Evolutionary conservation across 305 asterid species (phyloP), one percentile per base, ranked within the genome.

Genomic region (Euphrasia arctica): DNA sequence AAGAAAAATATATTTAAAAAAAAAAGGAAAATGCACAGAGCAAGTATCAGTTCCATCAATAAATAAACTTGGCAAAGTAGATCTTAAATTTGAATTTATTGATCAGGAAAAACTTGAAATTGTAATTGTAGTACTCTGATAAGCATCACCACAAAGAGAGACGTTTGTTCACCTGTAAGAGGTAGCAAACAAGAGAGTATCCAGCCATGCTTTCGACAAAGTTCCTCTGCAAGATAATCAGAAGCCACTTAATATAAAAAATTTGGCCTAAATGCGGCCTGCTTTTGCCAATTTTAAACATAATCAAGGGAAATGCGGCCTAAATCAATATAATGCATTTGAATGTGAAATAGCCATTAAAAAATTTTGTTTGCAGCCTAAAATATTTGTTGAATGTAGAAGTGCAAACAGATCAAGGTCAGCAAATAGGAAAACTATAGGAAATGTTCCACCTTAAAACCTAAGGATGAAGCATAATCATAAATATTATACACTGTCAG

Each of bases 141-240:
- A 15, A 66, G 12, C 39, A 58, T 58, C 22, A 29, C 9, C 48
- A 9, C 57, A 32, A 59, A 51, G 49, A 7, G 18, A 73, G 58
- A 64, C 58, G 47, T 13, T 60, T 3, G 45, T 61, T 80, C 72
- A 86, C 96, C 96, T 89, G 96, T 81, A 89, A 74, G 56, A 89
- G 91, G 79, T 89, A 89, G 82, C 97, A 89, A 72, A 89, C 97
- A 25, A 89, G 78, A 68, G 97, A 89, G 78, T 89, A 89, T 67
- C 97, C 97, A 36, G 97, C 97, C 95, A 89, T 89, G 89, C 97
- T 89, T 75, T 89, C 97, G 10, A 89, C 97, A 62, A 89, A 89
- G 75, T 89, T 89, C 75, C 93, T 85, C 97, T 89, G 93, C 82
- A 71, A 64, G 52, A 56, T 72, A 69, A 32, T 43, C 52, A 58